Evolutionary conservation across 2,329 filamentous ascomycete species (phyloP).

Genomic region (Ophiobolus disseminans): DNA sequence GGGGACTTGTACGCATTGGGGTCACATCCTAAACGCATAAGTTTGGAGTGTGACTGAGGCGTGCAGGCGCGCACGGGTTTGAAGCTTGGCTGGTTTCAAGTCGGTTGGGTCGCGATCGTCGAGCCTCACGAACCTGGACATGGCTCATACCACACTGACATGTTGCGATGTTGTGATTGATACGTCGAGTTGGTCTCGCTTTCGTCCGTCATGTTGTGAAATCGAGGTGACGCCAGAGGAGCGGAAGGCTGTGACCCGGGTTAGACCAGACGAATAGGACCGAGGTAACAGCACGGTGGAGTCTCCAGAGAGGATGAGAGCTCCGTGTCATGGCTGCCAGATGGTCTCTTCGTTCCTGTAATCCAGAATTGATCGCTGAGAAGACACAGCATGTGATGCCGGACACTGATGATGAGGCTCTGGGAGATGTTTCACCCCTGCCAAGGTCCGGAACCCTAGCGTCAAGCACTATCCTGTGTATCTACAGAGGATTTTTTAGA

Average conservation of each 20-base stretch:
- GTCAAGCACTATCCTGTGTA: no score
- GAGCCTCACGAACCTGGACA: constrained; percentile 8
- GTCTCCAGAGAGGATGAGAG: neutral
- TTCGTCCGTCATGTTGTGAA: neutral
- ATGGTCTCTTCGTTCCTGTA: no score
- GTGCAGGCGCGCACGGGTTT: constrained; percentile 26
- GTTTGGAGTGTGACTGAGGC: constrained; percentile 42
- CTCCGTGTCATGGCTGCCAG: neutral
- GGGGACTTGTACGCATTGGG: constrained; percentile 28
- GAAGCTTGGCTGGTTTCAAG: constrained; percentile 47
- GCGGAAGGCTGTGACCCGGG: neutral
- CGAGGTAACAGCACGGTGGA: neutral
- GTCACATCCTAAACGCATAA: constrained; percentile 46
- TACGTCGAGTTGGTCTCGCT: neutral
- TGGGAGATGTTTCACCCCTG: no score
- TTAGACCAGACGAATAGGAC: neutral
- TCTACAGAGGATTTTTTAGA: no score
- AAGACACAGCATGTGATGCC: no score
- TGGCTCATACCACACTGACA: constrained; percentile 6
- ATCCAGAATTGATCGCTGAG: no score
- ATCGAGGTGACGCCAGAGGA: neutral
- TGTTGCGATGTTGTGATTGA: neutral
- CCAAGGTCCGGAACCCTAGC: no score
- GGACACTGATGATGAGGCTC: no score
- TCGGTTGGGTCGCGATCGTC: constrained; percentile 13